phyloP scores from a whole-genome alignment of 345 rosid genomes.

The Sonneratia caseolaris region DNA sequence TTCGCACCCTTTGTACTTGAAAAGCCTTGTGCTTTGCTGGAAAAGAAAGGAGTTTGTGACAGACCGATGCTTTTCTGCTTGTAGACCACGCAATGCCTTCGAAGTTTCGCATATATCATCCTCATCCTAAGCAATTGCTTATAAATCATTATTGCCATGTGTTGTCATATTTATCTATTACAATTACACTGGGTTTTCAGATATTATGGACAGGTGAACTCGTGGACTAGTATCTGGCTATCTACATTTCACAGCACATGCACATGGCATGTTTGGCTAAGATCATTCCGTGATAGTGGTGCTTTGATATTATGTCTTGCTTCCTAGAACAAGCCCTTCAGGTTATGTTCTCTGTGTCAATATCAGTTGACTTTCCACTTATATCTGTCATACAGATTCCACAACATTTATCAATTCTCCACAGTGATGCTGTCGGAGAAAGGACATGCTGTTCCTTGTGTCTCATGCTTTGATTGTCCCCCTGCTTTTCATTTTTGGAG shows the following conservation, averaged over 20 bases:
- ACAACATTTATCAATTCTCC: not conserved
- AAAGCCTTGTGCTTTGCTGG: not conserved
- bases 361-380: constrained; percentile 20
- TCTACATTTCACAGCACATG: constrained; percentile 17
- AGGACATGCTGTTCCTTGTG: not conserved
- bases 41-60: no score
- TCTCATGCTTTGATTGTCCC: constrained; percentile 4
- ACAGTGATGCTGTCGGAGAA: constrained; percentile 5
- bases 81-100: not conserved
- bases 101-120: not conserved
- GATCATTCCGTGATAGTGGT: constrained; percentile 14
- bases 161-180: not conserved
- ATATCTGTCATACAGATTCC: constrained; percentile 8
- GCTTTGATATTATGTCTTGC: constrained; percentile 26
- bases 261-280: constrained; percentile 20
- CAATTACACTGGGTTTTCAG: not conserved
- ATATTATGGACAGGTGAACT: not conserved
- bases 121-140: not conserved
- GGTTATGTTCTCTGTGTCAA: constrained; percentile 23
- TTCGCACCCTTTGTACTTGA: not conserved
- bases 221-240: not conserved
- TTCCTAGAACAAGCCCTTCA: constrained; percentile 24
- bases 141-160: not conserved
- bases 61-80: not conserved
- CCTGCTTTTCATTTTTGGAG: constrained; percentile 13